phyloP scores from a whole-genome alignment of 2,329 filamentous ascomycete genomes.

The Aspergillus sp. region DNA sequence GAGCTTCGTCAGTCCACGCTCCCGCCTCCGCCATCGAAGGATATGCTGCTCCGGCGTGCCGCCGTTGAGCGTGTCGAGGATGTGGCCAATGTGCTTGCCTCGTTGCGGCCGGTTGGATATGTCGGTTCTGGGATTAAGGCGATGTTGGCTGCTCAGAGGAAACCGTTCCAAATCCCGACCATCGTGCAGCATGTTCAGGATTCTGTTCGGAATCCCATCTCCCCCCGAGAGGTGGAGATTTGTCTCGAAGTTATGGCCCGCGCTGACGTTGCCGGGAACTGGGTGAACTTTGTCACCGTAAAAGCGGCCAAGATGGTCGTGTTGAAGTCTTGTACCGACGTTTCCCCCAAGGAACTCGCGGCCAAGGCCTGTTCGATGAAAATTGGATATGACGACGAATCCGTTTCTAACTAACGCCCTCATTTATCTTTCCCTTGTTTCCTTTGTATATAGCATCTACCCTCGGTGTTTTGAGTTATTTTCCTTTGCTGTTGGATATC shows the following conservation, averaged over 20 bases:
- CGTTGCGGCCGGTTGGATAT: constrained; percentile 45
- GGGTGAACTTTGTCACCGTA: constrained; percentile 44
- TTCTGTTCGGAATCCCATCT: constrained; percentile 51
- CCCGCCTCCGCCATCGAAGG: constrained; percentile 42
- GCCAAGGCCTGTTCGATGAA: constrained; percentile 24
- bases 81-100: constrained; percentile 59
- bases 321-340: constrained; percentile 35
- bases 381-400: constrained; percentile 20
- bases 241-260: constrained; percentile 44
- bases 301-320: constrained; percentile 42
- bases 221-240: constrained; percentile 40
- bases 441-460: neutral
- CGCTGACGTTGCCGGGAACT: constrained; percentile 42
- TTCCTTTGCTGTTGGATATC: neutral
- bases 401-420: constrained; percentile 1
- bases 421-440: neutral
- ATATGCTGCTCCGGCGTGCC: constrained; percentile 54
- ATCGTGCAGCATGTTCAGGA: constrained; percentile 61
- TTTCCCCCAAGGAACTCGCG: constrained; percentile 31
- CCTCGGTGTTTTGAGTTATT: neutral
- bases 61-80: constrained; percentile 64
- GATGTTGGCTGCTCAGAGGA: constrained; percentile 39
- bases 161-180: constrained; percentile 60
- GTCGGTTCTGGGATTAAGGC: constrained; percentile 25
- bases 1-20: constrained; percentile 46